phyloP scores from a whole-genome alignment of 352 stramenopile species.

The Pythium graminicola region DNA sequence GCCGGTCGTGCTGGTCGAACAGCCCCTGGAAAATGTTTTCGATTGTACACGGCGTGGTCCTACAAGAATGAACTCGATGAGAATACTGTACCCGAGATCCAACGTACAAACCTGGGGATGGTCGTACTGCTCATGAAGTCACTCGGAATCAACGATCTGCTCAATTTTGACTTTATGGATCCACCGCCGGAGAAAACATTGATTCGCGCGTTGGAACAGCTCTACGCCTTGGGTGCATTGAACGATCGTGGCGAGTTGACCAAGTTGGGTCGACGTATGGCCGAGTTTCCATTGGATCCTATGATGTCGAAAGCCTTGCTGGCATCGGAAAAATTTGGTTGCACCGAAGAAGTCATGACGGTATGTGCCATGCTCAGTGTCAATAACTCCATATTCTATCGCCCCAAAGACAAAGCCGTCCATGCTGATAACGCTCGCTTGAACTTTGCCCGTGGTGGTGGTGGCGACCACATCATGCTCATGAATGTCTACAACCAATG shows the following conservation, averaged over 20 bases:
- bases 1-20: constrained; percentile 91
- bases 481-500: constrained; percentile 98
- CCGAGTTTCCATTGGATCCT: constrained; percentile 95
- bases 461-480: constrained; percentile 97
- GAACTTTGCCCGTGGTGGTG: constrained; percentile 89
- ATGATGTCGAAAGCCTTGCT: constrained; percentile 98
- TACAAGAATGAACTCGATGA: constrained; percentile 97
- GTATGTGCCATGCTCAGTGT: constrained; percentile 98
- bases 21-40: constrained; percentile 92
- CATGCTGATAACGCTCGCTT: constrained; percentile 96
- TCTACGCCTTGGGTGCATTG: constrained; percentile 97
- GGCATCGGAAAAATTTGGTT: constrained; percentile 91
- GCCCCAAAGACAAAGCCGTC: constrained; percentile 95
- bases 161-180: constrained; percentile 99
- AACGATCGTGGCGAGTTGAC: constrained; percentile 98
- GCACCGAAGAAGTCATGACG: constrained; percentile 95
- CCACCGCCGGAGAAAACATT: constrained; percentile 97
- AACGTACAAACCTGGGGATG: constrained; percentile 93
- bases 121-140: constrained; percentile 98
- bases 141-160: constrained; percentile 98
- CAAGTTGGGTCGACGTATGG: constrained; percentile 88
- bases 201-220: constrained; percentile 96
- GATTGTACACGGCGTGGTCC: constrained; percentile 97
- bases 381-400: constrained; percentile 85
- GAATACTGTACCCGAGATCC: constrained; percentile 98